Evolutionary conservation across 2,329 filamentous ascomycete species (phyloP).

Genomic region (Diplodia intermedia): DNA sequence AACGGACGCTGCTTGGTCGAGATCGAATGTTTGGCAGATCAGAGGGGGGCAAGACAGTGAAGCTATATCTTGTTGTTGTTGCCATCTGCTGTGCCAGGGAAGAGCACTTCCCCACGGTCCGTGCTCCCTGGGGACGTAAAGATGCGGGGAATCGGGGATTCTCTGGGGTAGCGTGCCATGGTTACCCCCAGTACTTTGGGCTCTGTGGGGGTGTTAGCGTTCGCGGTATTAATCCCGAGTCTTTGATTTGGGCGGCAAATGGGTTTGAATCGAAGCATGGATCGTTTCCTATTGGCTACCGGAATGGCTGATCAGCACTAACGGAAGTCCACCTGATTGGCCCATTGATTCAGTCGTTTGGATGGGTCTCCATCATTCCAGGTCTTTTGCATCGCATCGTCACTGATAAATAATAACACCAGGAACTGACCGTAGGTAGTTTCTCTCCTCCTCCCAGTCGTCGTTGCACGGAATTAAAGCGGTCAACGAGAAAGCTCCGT

Average conservation of each 20-base stretch:
- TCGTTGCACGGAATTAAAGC: too few species aligned
- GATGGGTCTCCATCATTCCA: neutral
- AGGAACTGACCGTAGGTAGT: too few species aligned
- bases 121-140: neutral
- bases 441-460: too few species aligned
- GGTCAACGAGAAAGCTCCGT: neutral
- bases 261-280: neutral
- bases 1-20: neutral
- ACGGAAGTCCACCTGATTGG: neutral
- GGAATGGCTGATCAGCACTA: neutral
- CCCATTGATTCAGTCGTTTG: neutral
- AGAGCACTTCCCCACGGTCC: neutral
- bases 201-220: neutral
- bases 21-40: neutral
- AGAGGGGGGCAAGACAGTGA: neutral
- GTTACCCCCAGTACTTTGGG: too few species aligned
- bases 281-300: neutral
- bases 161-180: too few species aligned
- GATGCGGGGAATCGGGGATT: neutral
- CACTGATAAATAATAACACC: too few species aligned
- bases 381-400: too few species aligned
- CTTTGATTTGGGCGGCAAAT: too few species aligned
- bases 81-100: neutral
- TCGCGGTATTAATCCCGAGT: too few species aligned
- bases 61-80: neutral